Percentiles rank a stretch among this genome's conserved stretches.
phyloP scores from a whole-genome alignment of 805 yeast species.

The Candida oleophila region DNA sequence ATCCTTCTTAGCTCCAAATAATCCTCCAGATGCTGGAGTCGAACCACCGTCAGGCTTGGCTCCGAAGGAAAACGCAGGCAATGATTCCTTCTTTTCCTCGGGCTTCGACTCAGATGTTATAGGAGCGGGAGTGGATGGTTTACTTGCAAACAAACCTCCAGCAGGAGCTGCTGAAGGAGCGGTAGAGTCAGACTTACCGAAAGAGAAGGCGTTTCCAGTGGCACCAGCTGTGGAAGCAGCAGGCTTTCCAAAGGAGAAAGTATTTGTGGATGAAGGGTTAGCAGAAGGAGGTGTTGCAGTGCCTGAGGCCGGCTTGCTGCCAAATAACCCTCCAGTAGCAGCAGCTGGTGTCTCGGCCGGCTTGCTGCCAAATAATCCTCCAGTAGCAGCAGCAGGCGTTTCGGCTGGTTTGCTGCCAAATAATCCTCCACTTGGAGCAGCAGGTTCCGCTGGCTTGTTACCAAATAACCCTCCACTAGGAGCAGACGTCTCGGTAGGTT shows the following conservation, averaged over 20 bases:
- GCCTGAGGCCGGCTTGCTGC: slow-evolving; percentile 6
- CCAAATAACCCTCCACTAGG: slow-evolving; percentile 26
- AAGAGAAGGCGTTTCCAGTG: slow-evolving; percentile 3
- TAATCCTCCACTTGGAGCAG: slow-evolving; percentile 21
- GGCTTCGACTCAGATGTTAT: slow-evolving; percentile 7
- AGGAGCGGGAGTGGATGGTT: slow-evolving; percentile 7
- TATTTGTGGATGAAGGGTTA: background rate
- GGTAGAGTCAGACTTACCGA: slow-evolving; percentile 5
- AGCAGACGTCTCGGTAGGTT: slow-evolving; percentile 12
- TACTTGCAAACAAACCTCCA: background rate
- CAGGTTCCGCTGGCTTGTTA: slow-evolving; percentile 8
- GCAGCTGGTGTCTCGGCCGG: slow-evolving; percentile 7
- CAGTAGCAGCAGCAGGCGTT: slow-evolving; percentile 4
- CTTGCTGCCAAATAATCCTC: slow-evolving; percentile 15
- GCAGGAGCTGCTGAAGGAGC: background rate
- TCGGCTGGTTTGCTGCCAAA: slow-evolving; percentile 12
- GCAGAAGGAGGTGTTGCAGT: slow-evolving; percentile 7
- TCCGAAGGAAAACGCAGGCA: slow-evolving; percentile 8
- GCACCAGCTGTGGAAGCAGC: slow-evolving; percentile 8
- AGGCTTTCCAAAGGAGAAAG: slow-evolving; percentile 2
- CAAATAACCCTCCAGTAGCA: slow-evolving; percentile 7
- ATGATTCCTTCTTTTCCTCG: slow-evolving; percentile 15
- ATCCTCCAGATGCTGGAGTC: slow-evolving; percentile 12
- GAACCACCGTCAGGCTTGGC: slow-evolving; percentile 5
- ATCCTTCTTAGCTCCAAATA: slow-evolving; percentile 14